A percentile compares a stretch with the other conserved stretches of the same genome.
Evolutionary conservation across 2,329 filamentous ascomycete genomes (phyloP).

Genomic region (Cladosporium halotolerans): DNA sequence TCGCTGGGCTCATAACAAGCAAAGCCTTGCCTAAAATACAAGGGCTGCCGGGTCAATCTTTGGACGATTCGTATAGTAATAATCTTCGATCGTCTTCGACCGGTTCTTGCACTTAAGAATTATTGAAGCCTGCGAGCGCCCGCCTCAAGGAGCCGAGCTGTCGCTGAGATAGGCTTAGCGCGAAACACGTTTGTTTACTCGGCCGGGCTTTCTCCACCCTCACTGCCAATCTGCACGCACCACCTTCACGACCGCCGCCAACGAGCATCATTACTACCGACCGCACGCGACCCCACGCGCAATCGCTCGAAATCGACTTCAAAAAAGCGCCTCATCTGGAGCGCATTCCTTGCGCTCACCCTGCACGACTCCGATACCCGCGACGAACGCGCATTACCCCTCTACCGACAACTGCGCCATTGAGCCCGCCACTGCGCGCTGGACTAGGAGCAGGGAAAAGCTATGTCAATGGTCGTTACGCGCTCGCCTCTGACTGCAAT

Average conservation of each 20-base stretch:
- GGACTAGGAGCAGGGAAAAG: conserved; percentile 8
- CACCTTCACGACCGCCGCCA: conserved; percentile 5
- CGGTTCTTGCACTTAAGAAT: neutral
- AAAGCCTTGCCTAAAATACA: too few species aligned
- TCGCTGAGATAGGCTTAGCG: neutral
- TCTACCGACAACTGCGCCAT: neutral
- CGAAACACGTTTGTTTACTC: conserved; percentile 7
- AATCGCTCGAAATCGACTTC: conserved; percentile 2
- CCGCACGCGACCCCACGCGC: conserved; percentile 15
- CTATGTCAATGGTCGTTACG: conserved; percentile 34
- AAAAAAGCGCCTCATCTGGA: neutral
- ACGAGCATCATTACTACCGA: conserved; percentile 19
- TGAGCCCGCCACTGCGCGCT: conserved; percentile 4
- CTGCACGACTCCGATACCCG: conserved; percentile 9
- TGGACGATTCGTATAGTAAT: too few species aligned
- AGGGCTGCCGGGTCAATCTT: too few species aligned
- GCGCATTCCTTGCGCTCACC: conserved; percentile 8
- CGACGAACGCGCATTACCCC: conserved; percentile 14
- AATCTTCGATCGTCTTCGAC: too few species aligned
- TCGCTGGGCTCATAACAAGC: too few species aligned
- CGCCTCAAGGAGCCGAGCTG: neutral
- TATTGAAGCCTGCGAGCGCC: neutral
- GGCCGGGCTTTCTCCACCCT: conserved; percentile 10
- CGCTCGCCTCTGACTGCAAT: conserved; percentile 41
- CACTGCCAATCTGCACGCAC: conserved; percentile 9